Evolutionary conservation across 2,329 filamentous ascomycete species (phyloP).

Genomic region (Xylaria sp.): DNA sequence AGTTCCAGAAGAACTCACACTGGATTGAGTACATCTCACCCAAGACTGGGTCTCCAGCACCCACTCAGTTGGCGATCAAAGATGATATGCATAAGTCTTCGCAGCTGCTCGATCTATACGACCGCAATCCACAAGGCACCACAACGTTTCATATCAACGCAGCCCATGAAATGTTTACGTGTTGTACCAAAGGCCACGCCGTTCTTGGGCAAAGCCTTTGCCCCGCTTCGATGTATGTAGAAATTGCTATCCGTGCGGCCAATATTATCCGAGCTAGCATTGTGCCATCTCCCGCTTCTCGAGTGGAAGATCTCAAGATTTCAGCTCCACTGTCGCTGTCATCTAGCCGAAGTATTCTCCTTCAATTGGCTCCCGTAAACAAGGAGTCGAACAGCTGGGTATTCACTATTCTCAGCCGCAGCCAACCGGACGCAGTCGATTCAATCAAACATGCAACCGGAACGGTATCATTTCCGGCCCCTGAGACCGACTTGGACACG

Average conservation of each 20-base stretch:
- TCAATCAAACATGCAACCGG: background rate
- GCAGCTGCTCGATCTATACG: background rate
- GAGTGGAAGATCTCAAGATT: background rate
- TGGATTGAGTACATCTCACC: background rate
- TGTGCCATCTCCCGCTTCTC: background rate
- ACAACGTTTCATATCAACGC: background rate
- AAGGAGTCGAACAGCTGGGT: background rate
- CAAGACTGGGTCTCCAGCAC: background rate
- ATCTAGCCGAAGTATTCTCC: background rate
- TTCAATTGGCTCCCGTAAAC: background rate
- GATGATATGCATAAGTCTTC: background rate
- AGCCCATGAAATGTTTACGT: background rate
- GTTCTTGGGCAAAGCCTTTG: background rate
- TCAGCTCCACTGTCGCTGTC: background rate
- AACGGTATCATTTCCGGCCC: background rate
- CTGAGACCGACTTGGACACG: background rate
- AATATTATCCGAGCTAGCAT: background rate
- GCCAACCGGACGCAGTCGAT: background rate
- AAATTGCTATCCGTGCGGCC: slow-evolving; percentile 13
- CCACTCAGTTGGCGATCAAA: background rate
- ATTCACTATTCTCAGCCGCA: background rate
- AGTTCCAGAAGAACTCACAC: background rate
- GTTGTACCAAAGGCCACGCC: background rate
- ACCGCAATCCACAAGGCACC: background rate
- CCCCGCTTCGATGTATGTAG: slow-evolving; percentile 34